Base-by-base conservation (phyloP, 768 basidiomycete species). In the Amanita brunnescens region DNA sequence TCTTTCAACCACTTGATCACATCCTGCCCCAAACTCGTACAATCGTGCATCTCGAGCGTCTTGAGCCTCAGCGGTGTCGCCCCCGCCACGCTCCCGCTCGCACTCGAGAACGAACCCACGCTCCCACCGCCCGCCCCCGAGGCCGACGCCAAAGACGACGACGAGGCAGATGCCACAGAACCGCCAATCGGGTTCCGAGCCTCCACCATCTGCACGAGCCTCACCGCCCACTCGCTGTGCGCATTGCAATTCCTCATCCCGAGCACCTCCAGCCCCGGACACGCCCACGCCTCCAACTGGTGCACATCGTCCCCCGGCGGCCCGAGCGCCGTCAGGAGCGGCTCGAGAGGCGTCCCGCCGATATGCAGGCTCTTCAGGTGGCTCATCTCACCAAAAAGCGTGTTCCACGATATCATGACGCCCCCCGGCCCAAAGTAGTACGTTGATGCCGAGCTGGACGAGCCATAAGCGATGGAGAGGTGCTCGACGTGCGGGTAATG, bases 131-230 rank as follows among this genome's bases (percentile, higher is more conserved):
- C 20, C 16, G n/a, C n/a, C 16, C 16, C 16, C n/a, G 16, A 21
- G 14, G 20, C 6, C 18, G 18, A 40, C 10, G 20, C 21, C 5
- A 21, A 40, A 7, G 18, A 39, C 18, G 39, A 40, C 37, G 37
- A 38, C 5, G 37, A 33, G 9, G 33, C 44, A 47, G 56, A 57
- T 33, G 69, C 64, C 16, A 58, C 38, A 10, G 59, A 62, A 21
- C 61, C 65, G 40, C 65, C 61, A 45, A 71, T 73, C 0, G 87
- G 87, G 60, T 89, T 89, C 47, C 87, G 71, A 51, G 77, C 76
- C 42, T 87, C 84, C 18, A 90, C 74, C 67, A 87, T 74, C 61
- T 79, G 77, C 21, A 90, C 83, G 16, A 89, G 73, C 65, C 81
- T 83, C 46, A 72, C 71, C 21, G 85, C 76, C 23, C 78, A 80